Percentiles rank a stretch among this genome's conserved stretches.
phyloP scores from a whole-genome alignment of 352 stramenopile species.

The Phytophthora pistaciae region DNA sequence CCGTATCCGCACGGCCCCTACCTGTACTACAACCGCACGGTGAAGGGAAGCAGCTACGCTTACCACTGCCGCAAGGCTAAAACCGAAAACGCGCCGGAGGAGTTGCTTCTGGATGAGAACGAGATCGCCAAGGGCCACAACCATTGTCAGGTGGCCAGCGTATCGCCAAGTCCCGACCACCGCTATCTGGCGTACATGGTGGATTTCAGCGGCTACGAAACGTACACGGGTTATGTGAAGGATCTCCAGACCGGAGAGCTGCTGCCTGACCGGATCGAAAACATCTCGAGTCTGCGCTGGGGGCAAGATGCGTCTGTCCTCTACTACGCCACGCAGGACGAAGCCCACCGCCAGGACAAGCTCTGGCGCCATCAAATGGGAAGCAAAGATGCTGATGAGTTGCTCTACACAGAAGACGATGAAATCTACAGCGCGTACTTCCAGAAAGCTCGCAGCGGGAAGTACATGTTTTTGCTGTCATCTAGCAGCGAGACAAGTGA shows the following conservation, averaged over 20 bases:
- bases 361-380: constrained; percentile 93
- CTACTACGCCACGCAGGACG: constrained; percentile 95
- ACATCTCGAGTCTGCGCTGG: constrained; percentile 93
- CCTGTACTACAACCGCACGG: constrained; percentile 91
- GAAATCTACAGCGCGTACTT: constrained; percentile 94
- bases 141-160: constrained; percentile 83
- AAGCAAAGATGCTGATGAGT: constrained; percentile 72
- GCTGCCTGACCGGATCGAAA: constrained; percentile 79
- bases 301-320: constrained; percentile 90
- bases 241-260: constrained; percentile 79
- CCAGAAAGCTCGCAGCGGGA: constrained; percentile 91
- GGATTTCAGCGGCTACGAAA: constrained; percentile 95
- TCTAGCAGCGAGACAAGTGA: constrained; percentile 94
- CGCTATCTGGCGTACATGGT: constrained; percentile 95
- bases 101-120: constrained; percentile 96
- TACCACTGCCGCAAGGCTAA: constrained; percentile 85
- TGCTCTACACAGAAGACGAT: constrained; percentile 96
- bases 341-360: constrained; percentile 94
- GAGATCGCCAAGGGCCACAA: constrained; percentile 87
- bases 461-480: constrained; percentile 93
- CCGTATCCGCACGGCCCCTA: constrained; percentile 85
- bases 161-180: constrained; percentile 90
- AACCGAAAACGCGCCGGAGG: constrained; percentile 75
- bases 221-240: constrained; percentile 93
- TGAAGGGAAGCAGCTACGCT: constrained; percentile 87